phyloP scores from a whole-genome alignment of 2,329 filamentous ascomycete genomes.

The Orbilia brochopaga region DNA sequence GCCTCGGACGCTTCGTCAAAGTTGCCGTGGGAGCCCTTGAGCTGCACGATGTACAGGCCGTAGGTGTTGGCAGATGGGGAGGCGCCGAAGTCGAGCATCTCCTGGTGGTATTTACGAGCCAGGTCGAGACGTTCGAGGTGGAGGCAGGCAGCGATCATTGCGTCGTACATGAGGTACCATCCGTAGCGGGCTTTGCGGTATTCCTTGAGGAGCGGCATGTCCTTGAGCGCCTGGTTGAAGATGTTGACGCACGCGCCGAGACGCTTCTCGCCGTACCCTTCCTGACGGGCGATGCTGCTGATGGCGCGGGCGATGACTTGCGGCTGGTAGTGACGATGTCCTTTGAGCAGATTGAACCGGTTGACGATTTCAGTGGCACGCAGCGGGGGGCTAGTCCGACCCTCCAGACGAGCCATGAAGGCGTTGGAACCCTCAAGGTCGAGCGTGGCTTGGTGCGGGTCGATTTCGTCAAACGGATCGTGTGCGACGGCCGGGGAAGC shows the following conservation, averaged over 20 bases:
- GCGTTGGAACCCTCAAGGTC: slow-evolving; percentile 47
- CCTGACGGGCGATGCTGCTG: slow-evolving; percentile 47
- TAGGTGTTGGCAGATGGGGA: slow-evolving; percentile 97
- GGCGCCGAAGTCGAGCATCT: slow-evolving; percentile 86
- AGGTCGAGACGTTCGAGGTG: slow-evolving; percentile 78
- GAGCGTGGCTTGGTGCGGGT: slow-evolving; percentile 48
- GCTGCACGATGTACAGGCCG: slow-evolving; percentile 97
- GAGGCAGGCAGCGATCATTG: slow-evolving; percentile 92
- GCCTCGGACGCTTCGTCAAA: slow-evolving; percentile 97
- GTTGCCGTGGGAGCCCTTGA: slow-evolving; percentile 96
- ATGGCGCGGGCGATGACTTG: slow-evolving; percentile 49
- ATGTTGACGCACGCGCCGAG: slow-evolving; percentile 61
- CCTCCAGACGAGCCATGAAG: slow-evolving; percentile 49
- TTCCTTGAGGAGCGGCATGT: slow-evolving; percentile 82
- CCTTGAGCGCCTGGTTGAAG: slow-evolving; percentile 82
- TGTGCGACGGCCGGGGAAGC: slow-evolving; percentile 62
- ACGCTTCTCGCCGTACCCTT: slow-evolving; percentile 48
- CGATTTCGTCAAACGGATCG: slow-evolving; percentile 72
- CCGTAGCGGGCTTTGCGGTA: slow-evolving; percentile 89
- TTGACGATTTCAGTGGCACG: slow-evolving; percentile 50
- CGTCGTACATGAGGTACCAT: slow-evolving; percentile 89
- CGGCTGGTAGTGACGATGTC: slow-evolving; percentile 48
- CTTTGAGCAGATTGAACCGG: slow-evolving; percentile 48
- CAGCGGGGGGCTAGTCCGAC: slow-evolving; percentile 45
- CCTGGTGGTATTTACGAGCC: slow-evolving; percentile 86